Base-by-base conservation (phyloP, 2,329 filamentous ascomycete species). In the Oidium heveae region DNA sequence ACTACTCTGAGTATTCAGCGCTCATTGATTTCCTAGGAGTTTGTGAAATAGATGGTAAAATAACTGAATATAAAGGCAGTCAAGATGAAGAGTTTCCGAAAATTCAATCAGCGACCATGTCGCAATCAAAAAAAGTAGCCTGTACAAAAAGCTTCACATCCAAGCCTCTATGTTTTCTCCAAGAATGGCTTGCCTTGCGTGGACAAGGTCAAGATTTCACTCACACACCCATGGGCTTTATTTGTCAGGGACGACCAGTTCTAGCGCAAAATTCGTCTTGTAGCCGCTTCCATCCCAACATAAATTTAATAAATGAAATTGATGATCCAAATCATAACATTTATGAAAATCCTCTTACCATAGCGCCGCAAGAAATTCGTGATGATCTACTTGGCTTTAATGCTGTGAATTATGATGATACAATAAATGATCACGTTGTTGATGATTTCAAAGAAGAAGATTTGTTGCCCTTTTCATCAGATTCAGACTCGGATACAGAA, bases 171-270 rank as follows among this genome's bases (percentile, higher is more conserved):
- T 65, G 62, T 0, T 77, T 76, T 59, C 60, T 79, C 0, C 68
- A 74, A 24, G 75, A 80, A 51, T 80, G 76, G 76, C 65, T 80
- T 0, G 65, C 72, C 0, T 57, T 76, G 0, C 69, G 73, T 0
- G 71, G 76, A 1, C 73, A 72, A 37, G 72, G 72, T 0, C 74
- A 78, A 55, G 75, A 80, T 56, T 71, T 79, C 53, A 61, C 69
- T 20, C 73, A 79, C 32, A 80, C 75, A 0, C 76, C 75, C 0
- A 77, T 80, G 70, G 76, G 75, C 0, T 74, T 72, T 59, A 55
- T 79, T 4, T 72, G 71, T 2, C 72, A 73, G 13, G 73, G 75
- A 16, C 50, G 51, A 18, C 34, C 43, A 15, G 28, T 57, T n/a
- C 41, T 28, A 22, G 54, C 54, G 33, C 52, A 37, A 32, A 49